phyloP scores from a whole-genome alignment of 805 yeast genomes.

The Pichia californica region DNA sequence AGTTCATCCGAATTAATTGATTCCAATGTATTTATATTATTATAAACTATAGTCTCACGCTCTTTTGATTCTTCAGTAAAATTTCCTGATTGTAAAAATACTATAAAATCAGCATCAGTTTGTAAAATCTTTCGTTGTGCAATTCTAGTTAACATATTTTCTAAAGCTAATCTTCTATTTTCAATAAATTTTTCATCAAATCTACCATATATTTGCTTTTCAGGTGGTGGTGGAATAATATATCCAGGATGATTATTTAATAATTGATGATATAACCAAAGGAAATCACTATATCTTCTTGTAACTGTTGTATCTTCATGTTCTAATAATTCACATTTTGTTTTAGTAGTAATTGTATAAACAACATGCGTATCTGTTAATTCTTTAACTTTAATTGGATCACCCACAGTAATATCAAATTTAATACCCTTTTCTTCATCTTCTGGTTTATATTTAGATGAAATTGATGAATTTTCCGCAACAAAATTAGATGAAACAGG shows the following conservation, averaged over 20 bases:
- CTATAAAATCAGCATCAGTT: slow-evolving; percentile 66
- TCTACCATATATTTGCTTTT: slow-evolving; percentile 87
- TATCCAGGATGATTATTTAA: slow-evolving; percentile 83
- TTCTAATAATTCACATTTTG: slow-evolving; percentile 36
- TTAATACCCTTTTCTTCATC: slow-evolving; percentile 22
- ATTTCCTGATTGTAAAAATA: slow-evolving; percentile 71
- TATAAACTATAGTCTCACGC: slow-evolving; percentile 43
- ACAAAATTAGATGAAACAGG: not conserved
- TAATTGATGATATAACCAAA: slow-evolving; percentile 90
- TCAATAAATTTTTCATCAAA: slow-evolving; percentile 89
- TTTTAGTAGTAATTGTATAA: slow-evolving; percentile 64
- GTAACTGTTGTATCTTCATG: slow-evolving; percentile 50
- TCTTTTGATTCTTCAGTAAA: slow-evolving; percentile 65
- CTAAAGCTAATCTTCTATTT: slow-evolving; percentile 74
- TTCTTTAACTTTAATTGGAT: slow-evolving; percentile 90
- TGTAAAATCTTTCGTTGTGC: slow-evolving; percentile 49
- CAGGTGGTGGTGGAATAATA: slow-evolving; percentile 93
- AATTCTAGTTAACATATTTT: slow-evolving; percentile 77
- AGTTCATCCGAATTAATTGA: slow-evolving; percentile 4
- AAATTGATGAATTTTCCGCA: too few species aligned
- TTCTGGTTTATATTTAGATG: not conserved
- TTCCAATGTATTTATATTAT: slow-evolving; percentile 15
- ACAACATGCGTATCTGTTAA: slow-evolving; percentile 83
- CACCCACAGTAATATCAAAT: slow-evolving; percentile 72
- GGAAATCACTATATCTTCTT: slow-evolving; percentile 84